Base-by-base conservation (phyloP, 2,329 filamentous ascomycete genomes). In the Epichloe coenophiala region DNA sequence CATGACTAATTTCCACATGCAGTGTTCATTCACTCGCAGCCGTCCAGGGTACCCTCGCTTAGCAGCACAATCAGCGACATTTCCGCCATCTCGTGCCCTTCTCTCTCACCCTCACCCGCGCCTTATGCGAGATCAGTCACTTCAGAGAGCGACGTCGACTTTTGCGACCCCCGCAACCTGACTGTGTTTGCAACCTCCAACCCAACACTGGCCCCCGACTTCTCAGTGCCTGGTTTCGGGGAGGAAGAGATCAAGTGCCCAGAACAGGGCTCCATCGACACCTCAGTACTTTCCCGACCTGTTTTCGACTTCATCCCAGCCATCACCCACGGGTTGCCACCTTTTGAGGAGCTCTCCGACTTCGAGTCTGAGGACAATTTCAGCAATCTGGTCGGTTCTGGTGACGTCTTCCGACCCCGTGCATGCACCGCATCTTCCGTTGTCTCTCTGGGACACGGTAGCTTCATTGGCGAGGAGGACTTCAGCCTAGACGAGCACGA, bases 341-440 rank as follows among this genome's bases (percentile, higher is more conserved):
- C 76, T 8, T 94, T 95, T 59, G 87, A 94, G 66, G 86, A 88
- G 57, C 80, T 94, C 58, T 93, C 90, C 23, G 89, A 95, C 60
- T 77, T 95, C 51, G 90, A 95, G 65, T 89, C 86, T 1, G 90
- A 95, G 61, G 88, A 94, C 76, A 88, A 93, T 64, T 88, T 94
- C 40, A 62, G 64, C 61, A 77, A 81, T 50, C 77, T 94, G 8
- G 82, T 88, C 56, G 81, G 87, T 61, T 69, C 72, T 39, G 70
- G 76, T 46, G 81, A 83, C 66, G 70, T 78, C 62, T 88, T 88
- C 72, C 81, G 90, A 58, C 78, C 80, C 37, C 78, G 80, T 41
- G 79, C 80, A 36, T 71, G 65, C 77, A 90, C 75, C 68, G 87
- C 69, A 71, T 91, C 70, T 60, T 86, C 71, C 60, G 84, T 71